A percentile compares a stretch with the other conserved stretches of the same genome.
phyloP scores from a whole-genome alignment of 2,329 filamentous ascomycete genomes.

The Colletotrichum musae region DNA sequence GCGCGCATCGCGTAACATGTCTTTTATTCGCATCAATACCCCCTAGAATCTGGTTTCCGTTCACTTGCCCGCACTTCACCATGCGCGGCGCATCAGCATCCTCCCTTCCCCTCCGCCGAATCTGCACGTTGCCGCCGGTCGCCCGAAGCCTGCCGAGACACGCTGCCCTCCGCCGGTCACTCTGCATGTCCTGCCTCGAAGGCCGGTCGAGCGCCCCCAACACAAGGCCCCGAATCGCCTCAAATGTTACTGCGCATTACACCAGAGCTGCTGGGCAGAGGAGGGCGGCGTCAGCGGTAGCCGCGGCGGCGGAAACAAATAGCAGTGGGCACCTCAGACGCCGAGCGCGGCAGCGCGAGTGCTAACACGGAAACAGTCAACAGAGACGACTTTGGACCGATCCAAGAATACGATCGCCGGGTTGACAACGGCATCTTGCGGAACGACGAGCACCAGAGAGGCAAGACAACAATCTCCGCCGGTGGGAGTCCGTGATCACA shows the following conservation, averaged over 20 bases:
- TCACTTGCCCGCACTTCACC: constrained; percentile 15
- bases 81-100: constrained; percentile 32
- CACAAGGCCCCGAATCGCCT: neutral
- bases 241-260: neutral
- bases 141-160: constrained; percentile 26
- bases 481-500: constrained; percentile 1
- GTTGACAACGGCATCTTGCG: constrained; percentile 81
- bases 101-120: constrained; percentile 29
- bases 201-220: constrained; percentile 3
- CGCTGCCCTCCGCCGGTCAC: constrained; percentile 6
- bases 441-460: constrained; percentile 93
- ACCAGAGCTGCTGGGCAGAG: constrained; percentile 16
- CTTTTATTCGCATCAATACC: constrained; percentile 21
- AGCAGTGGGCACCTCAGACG: constrained; percentile 10
- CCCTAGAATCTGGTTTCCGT: constrained; percentile 21
- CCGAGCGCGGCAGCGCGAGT: neutral
- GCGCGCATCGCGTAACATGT: constrained; percentile 37
- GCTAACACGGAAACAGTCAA: constrained; percentile 26
- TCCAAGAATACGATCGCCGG: constrained; percentile 89
- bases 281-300: constrained; percentile 37
- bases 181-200: constrained; percentile 23
- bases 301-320: constrained; percentile 31
- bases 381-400: constrained; percentile 72
- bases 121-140: constrained; percentile 18
- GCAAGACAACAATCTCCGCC: constrained; percentile 58